These are phyloP conservation scores for Globisporangium cystogenes DNA, from an alignment of 352 stramenopile genomes.

Conservation along the genomic window DNA sequence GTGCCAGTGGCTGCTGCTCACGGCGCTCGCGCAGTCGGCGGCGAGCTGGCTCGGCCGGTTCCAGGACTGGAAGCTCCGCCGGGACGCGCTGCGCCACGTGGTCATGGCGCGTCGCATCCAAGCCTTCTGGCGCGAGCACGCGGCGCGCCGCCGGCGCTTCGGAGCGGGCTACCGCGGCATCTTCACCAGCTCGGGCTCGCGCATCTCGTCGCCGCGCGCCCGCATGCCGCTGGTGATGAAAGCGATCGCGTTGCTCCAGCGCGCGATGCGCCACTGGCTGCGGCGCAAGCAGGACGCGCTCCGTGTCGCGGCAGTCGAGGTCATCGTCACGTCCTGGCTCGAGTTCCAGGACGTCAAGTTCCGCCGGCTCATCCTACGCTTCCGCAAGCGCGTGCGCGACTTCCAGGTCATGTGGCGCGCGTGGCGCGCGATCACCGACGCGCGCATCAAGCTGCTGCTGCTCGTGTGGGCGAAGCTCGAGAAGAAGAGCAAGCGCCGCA, in stretches of 20 bases:
- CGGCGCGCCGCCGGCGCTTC: constrained; percentile 19
- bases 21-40: constrained; percentile 27
- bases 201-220: constrained; percentile 22
- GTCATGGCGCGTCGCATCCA: constrained; percentile 56
- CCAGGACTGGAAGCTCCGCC: constrained; percentile 31
- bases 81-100: constrained; percentile 25
- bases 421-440: constrained; percentile 68
- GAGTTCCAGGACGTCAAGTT: constrained; percentile 86
- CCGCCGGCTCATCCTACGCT: constrained; percentile 67
- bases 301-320: constrained; percentile 19
- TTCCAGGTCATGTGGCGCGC: constrained; percentile 73
- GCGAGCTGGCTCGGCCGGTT: constrained; percentile 37
- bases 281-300: constrained; percentile 16
- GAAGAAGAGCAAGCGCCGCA: constrained; percentile 40
- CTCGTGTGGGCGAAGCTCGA: constrained; percentile 65
- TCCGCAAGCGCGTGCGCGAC: constrained; percentile 62
- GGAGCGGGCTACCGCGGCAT: constrained; percentile 10
- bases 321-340: constrained; percentile 72
- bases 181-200: constrained; percentile 7
- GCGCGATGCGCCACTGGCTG: constrained; percentile 36
- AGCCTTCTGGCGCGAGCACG: constrained; percentile 39
- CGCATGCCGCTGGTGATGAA: constrained; percentile 44
- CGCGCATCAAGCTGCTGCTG: constrained; percentile 63
- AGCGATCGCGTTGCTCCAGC: constrained; percentile 36
- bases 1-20: constrained; percentile 55